phyloP scores from a whole-genome alignment of 192 early-diverging fungal genomes.

The Umbelopsis isabellina region DNA sequence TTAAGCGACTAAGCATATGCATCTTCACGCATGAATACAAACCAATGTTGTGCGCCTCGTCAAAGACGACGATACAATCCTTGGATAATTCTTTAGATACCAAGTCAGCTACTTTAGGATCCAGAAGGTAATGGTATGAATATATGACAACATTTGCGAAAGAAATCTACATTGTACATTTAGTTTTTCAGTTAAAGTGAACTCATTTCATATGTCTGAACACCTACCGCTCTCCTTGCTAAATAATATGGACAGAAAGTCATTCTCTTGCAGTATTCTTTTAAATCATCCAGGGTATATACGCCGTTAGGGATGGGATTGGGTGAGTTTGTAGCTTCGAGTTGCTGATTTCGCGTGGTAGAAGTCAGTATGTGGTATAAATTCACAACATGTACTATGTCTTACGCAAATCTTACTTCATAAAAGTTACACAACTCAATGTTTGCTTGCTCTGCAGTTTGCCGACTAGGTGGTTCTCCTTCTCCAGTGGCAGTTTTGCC shows the following conservation, averaged over 20 bases:
- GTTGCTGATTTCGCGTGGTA: conserved; percentile 46
- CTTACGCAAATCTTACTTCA: conserved; percentile 52
- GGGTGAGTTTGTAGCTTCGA: conserved; percentile 66
- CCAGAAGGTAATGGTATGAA: conserved; percentile 98
- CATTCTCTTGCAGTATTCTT: conserved; percentile 73
- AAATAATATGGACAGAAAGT: conserved; percentile 95
- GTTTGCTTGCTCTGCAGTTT: conserved; percentile 30
- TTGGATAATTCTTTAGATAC: conserved; percentile 94
- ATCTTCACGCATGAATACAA: not conserved
- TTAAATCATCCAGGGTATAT: conserved; percentile 96
- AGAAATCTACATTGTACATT: conserved; percentile 56
- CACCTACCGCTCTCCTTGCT: conserved; percentile 74
- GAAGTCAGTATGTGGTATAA: conserved; percentile 22
- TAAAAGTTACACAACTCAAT: conserved; percentile 79
- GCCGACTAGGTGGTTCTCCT: not conserved
- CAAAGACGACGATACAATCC: conserved; percentile 98
- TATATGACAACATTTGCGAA: conserved; percentile 97
- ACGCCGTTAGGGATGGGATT: conserved; percentile 83
- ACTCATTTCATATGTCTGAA: not conserved
- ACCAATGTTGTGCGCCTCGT: conserved; percentile 99
- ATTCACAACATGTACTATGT: too few species aligned
- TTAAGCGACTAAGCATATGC: not conserved
- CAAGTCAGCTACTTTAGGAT: conserved; percentile 98
- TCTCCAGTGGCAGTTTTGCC: conserved; percentile 51
- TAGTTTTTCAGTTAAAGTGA: not conserved